Evolutionary conservation across 2,329 filamentous ascomycete genomes (phyloP).

Genomic region (Fusarium chlamydosporum): DNA sequence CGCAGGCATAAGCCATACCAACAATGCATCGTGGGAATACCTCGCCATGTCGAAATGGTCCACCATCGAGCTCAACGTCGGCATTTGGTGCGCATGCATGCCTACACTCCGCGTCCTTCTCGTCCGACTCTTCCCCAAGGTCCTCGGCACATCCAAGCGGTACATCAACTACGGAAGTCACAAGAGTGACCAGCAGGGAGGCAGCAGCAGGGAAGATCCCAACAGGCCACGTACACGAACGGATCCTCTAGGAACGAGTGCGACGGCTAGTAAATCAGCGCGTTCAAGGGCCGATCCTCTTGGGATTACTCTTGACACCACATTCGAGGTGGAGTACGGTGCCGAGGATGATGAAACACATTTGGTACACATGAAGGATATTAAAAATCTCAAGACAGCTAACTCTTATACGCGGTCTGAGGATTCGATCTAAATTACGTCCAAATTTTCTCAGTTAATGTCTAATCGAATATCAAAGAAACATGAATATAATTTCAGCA

Average conservation of each 20-base stretch:
- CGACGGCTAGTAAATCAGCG: not conserved
- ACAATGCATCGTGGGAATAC: constrained; percentile 1
- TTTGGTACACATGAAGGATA: constrained; percentile 3
- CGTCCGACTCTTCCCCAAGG: not conserved
- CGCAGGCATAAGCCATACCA: not conserved
- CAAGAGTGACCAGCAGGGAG: not conserved
- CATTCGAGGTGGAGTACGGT: not conserved
- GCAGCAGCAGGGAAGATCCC: too few relatives aligned
- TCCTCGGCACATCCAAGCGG: not conserved
- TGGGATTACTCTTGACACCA: not conserved
- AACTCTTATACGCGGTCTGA: not conserved
- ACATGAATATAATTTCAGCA: too few relatives aligned
- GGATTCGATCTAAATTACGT: not conserved
- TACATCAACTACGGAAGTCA: not conserved
- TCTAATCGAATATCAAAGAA: not conserved
- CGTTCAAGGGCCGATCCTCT: too few relatives aligned
- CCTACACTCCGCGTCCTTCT: not conserved
- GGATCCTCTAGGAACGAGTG: not conserved
- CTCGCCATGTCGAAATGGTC: constrained; percentile 10
- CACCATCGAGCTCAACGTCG: constrained; percentile 2
- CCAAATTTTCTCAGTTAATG: not conserved
- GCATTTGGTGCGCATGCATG: constrained; percentile 2
- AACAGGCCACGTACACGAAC: not conserved
- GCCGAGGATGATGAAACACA: constrained; percentile 1
- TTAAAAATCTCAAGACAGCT: not conserved